A percentile compares a stretch with the other conserved stretches of the same genome.
Evolutionary conservation across 352 stramenopile genomes (phyloP).

Genomic region (Globisporangium okanoganense): DNA sequence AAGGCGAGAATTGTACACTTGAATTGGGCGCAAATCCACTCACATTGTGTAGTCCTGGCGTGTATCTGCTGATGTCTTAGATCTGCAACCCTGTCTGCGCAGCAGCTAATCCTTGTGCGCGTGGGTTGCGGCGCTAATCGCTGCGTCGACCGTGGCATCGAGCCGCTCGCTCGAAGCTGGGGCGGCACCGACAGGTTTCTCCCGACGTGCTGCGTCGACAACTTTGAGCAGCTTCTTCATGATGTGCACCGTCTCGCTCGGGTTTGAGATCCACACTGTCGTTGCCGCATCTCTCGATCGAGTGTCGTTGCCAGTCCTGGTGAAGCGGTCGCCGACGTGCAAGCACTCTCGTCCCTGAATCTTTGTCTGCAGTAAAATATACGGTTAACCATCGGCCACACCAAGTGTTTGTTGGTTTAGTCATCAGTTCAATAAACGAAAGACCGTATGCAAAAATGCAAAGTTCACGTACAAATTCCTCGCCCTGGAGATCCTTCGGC

Average conservation of each 20-base stretch:
- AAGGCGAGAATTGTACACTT: neutral
- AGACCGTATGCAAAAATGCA: neutral
- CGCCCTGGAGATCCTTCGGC: slow-evolving; percentile 71
- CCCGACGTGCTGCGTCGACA: slow-evolving; percentile 39
- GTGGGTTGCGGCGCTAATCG: slow-evolving; percentile 59
- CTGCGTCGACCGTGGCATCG: slow-evolving; percentile 53
- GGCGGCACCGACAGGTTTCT: slow-evolving; percentile 13
- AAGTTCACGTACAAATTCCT: slow-evolving; percentile 42
- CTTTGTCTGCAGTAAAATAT: slow-evolving; percentile 24
- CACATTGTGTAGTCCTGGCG: no score
- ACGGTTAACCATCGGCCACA: neutral
- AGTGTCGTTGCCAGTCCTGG: slow-evolving; percentile 88
- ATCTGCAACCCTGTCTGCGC: neutral
- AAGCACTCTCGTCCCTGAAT: slow-evolving; percentile 88
- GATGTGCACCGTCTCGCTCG: slow-evolving; percentile 93
- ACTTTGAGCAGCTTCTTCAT: slow-evolving; percentile 89
- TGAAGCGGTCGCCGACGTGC: slow-evolving; percentile 94
- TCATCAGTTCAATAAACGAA: neutral
- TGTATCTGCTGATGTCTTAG: neutral
- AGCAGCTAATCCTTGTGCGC: slow-evolving; percentile 11
- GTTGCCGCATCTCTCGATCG: slow-evolving; percentile 88
- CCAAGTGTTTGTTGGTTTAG: neutral
- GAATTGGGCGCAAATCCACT: neutral
- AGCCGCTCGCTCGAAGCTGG: slow-evolving; percentile 21
- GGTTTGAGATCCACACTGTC: slow-evolving; percentile 95